Evolutionary conservation across 441 rosid genomes (phyloP).

Genomic region (Adansonia madagascariensis): DNA sequence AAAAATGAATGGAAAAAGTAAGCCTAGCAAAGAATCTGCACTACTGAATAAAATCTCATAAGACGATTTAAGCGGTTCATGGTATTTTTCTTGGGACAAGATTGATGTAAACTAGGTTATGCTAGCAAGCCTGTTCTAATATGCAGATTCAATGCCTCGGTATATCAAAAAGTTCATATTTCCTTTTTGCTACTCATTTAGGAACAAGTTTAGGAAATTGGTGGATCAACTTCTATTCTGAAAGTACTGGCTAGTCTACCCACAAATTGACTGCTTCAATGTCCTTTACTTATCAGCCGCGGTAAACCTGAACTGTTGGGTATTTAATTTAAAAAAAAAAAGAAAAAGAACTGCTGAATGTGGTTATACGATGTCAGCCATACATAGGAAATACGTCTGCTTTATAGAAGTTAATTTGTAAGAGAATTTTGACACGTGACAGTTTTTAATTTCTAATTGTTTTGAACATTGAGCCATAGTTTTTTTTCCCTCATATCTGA

Average conservation of each 20-base stretch:
- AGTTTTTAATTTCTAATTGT: not conserved
- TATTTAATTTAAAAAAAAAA: not conserved
- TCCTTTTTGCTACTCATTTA: not conserved
- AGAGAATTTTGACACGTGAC: not conserved
- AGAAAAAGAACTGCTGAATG: not conserved
- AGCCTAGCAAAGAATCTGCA: not conserved
- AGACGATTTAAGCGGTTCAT: not conserved
- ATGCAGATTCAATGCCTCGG: not conserved
- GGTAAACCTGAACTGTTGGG: not conserved
- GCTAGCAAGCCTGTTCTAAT: not conserved
- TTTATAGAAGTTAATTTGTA: not conserved
- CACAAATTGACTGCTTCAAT: not conserved
- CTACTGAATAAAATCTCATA: not conserved
- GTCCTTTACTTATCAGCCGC: not conserved
- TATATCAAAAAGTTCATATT: not conserved
- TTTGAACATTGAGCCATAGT: not conserved
- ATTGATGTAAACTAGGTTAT: not conserved
- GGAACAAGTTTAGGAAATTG: not conserved
- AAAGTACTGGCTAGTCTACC: not conserved
- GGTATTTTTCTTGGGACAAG: not conserved
- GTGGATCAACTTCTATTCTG: not conserved
- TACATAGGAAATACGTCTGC: not conserved
- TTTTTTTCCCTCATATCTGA: not conserved
- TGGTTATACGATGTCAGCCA: conserved; percentile 9
- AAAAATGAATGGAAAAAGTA: not conserved